These are phyloP conservation scores for Crataegus laevigata DNA, from an alignment of 306 rosid genomes.

Conservation along the genomic window DNA sequence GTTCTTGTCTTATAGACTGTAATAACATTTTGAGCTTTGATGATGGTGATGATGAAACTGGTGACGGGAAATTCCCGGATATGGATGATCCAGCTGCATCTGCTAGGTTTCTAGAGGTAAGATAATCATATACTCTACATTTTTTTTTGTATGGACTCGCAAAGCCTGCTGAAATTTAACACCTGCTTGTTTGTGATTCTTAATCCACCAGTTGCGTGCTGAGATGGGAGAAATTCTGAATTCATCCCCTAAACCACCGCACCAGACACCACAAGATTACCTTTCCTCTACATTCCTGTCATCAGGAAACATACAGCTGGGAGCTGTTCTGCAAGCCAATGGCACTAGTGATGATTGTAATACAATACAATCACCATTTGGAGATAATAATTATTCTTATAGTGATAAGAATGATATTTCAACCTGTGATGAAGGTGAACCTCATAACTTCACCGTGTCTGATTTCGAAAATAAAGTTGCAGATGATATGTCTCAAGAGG, in stretches of 20 bases:
- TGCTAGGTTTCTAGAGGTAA: background rate
- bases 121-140: background rate
- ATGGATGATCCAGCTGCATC: background rate
- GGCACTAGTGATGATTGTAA: background rate
- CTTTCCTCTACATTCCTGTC: background rate
- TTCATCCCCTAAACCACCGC: background rate
- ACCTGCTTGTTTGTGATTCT: slow-evolving; percentile 9
- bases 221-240: background rate
- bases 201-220: slow-evolving; percentile 5
- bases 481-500: background rate
- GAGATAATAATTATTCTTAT: background rate
- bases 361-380: background rate
- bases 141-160: background rate
- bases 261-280: background rate
- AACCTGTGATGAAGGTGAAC: slow-evolving; percentile 3
- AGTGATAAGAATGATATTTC: background rate
- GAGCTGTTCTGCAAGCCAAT: slow-evolving; percentile 11
- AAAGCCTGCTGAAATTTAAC: slow-evolving; percentile 6
- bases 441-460: background rate
- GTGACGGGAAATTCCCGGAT: background rate
- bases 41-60: background rate
- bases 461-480: background rate
- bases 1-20: too few relatives aligned
- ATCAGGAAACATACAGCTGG: background rate
- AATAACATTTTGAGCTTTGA: background rate